phyloP scores from a whole-genome alignment of 78 protist genomes.

The Dictyostelium citrinum region DNA sequence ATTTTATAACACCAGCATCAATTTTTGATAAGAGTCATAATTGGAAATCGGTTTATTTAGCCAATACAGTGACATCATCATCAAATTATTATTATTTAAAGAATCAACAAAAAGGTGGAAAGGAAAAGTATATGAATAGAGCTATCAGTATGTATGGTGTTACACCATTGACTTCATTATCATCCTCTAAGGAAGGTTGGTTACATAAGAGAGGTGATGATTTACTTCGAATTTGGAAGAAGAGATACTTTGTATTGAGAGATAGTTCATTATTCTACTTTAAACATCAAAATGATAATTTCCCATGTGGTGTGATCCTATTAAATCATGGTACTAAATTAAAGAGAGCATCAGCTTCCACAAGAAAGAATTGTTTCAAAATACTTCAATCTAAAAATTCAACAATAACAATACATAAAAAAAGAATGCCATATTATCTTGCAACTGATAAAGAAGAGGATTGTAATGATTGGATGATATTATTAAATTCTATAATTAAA shows the following conservation, averaged over 20 bases:
- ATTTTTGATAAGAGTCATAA: constrained; percentile 38
- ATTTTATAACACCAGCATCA: constrained; percentile 47
- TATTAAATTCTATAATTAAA: neutral
- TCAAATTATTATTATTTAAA: neutral
- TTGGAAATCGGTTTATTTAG: constrained; percentile 44
- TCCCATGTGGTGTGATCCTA: constrained; percentile 68
- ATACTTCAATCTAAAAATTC: constrained; percentile 9
- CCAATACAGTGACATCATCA: neutral
- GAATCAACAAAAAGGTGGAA: neutral
- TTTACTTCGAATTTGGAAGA: constrained; percentile 57
- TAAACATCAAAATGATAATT: constrained; percentile 54
- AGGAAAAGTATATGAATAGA: constrained; percentile 48
- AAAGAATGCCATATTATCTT: constrained; percentile 37
- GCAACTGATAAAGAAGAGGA: constrained; percentile 57
- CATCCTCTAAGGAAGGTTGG: constrained; percentile 30
- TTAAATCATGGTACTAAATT: neutral
- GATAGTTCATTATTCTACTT: constrained; percentile 49
- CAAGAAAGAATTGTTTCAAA: constrained; percentile 56
- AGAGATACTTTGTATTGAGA: constrained; percentile 56
- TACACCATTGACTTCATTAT: neutral
- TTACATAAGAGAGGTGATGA: constrained; percentile 67
- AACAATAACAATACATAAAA: neutral
- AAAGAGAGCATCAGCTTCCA: constrained; percentile 5
- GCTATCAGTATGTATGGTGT: constrained; percentile 42
- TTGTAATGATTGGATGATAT: constrained; percentile 28